Percentiles rank a stretch among this genome's conserved stretches.
Conservation (phyloP, 441 rosid genomes). For the Jatropha podagrica region DNA sequence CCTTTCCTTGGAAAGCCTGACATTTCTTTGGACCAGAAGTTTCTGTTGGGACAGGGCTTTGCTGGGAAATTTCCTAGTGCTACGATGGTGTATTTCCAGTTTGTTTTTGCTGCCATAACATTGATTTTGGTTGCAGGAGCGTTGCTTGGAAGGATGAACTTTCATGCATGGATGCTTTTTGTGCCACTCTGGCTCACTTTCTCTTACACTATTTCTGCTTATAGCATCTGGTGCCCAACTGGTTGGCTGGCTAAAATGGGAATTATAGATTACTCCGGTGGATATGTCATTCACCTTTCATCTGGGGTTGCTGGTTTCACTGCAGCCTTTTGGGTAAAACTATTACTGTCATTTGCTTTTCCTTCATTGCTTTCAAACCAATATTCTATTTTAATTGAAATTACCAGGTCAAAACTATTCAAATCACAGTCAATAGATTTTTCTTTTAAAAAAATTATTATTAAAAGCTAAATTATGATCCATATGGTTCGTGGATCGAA, state of each 20-base stretch:
- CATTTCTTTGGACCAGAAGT: conserved; percentile 33
- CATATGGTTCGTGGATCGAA: too few relatives aligned
- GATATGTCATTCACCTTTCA: conserved; percentile 60
- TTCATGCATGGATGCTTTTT: conserved; percentile 66
- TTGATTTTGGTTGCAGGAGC: conserved; percentile 57
- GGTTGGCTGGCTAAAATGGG: conserved; percentile 44
- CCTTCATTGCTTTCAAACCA: too few relatives aligned
- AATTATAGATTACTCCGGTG: conserved; percentile 64
- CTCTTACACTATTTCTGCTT: conserved; percentile 57
- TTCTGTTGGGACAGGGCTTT: conserved; percentile 17
- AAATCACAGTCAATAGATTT: too few relatives aligned
- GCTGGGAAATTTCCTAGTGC: conserved; percentile 41
- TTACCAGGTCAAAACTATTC: too few relatives aligned
- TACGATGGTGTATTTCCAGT: conserved; percentile 55
- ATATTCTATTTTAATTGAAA: too few relatives aligned
- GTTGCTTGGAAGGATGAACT: conserved; percentile 67
- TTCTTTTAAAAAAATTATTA: too few relatives aligned
- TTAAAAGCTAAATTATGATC: too few relatives aligned
- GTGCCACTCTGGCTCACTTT: conserved; percentile 67
- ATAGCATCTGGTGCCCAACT: conserved; percentile 41
- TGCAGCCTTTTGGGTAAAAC: conserved; percentile 55
- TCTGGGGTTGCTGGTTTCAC: conserved; percentile 70
- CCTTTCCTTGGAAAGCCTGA: conserved; percentile 43
- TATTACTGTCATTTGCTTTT: too few relatives aligned
- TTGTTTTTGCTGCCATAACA: conserved; percentile 57